Evolutionary conservation across 176 grass and related monocot species (phyloP).

Genomic region (Aegilops bicornis): DNA sequence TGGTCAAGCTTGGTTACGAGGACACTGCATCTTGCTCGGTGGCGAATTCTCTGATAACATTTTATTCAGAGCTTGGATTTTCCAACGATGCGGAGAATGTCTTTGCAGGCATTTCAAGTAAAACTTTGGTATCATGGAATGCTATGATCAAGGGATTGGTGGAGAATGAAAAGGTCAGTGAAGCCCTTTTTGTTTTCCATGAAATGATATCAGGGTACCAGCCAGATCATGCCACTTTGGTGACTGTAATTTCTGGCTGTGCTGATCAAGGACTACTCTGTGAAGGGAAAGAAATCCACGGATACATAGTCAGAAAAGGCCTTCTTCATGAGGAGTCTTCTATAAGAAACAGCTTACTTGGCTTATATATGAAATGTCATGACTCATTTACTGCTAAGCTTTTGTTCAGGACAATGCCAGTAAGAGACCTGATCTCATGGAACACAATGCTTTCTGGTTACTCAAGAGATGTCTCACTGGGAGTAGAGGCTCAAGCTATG

Average conservation of each 20-base stretch:
- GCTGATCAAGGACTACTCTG: conserved; percentile 45
- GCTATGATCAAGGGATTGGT: conserved; percentile 68
- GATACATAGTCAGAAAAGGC: conserved; percentile 42
- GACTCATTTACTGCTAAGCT: conserved; percentile 24
- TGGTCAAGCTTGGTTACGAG: conserved; percentile 54
- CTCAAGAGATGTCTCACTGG: conserved; percentile 33
- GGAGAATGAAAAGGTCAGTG: conserved; percentile 25
- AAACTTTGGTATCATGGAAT: conserved; percentile 76
- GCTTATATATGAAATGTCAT: conserved; percentile 60
- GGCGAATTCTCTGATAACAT: conserved; percentile 60
- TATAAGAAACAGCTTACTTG: conserved; percentile 61
- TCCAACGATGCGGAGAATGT: conserved; percentile 36
- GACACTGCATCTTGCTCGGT: conserved; percentile 41
- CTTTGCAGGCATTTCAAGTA: conserved; percentile 40
- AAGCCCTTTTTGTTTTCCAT: conserved; percentile 39
- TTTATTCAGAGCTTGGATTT: conserved; percentile 52
- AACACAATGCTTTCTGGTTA: conserved; percentile 75
- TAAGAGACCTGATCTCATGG: conserved; percentile 77
- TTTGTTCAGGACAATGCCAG: conserved; percentile 63
- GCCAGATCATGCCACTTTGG: conserved; percentile 53
- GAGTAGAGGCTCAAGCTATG: conserved; percentile 37
- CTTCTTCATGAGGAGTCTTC: conserved; percentile 29
- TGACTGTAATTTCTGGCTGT: conserved; percentile 60
- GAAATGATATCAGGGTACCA: conserved; percentile 48
- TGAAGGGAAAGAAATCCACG: conserved; percentile 63